phyloP scores from a whole-genome alignment of 352 stramenopile species.

The Phytophthora agathidicida region DNA sequence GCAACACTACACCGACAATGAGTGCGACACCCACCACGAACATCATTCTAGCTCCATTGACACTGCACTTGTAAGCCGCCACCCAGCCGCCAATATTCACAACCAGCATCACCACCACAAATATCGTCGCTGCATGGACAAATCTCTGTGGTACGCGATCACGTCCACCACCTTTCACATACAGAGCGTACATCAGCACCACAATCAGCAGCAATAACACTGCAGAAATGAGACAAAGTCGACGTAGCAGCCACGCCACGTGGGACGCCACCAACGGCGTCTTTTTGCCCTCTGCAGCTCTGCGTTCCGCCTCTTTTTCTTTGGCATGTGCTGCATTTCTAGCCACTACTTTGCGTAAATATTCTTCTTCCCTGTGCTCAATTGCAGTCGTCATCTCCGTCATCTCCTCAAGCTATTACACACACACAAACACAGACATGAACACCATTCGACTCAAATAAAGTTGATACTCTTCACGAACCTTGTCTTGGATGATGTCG shows the following conservation, averaged over 20 bases:
- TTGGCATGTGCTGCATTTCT: conserved; percentile 26
- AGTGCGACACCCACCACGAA: conserved; percentile 18
- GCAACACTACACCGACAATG: conserved; percentile 7
- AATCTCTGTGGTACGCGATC: conserved; percentile 7
- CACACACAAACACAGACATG: too few relatives aligned
- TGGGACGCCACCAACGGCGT: conserved; percentile 29
- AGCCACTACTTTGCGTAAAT: conserved; percentile 45
- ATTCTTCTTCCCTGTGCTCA: conserved; percentile 57
- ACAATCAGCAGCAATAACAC: conserved; percentile 23
- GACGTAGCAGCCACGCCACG: conserved; percentile 33
- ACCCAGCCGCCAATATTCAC: conserved; percentile 33
- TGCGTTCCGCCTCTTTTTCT: conserved; percentile 16
- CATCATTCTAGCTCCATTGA: conserved; percentile 19
- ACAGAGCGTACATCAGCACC: conserved; percentile 13
- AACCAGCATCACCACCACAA: conserved; percentile 1
- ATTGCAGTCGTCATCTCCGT: conserved; percentile 49
- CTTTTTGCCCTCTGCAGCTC: conserved; percentile 1
- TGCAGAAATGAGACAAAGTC: conserved; percentile 29
- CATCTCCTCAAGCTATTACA: conserved; percentile 56
- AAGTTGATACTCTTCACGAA: conserved; percentile 20
- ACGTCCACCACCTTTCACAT: not conserved
- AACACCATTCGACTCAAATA: not conserved
- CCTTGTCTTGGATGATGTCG: conserved; percentile 49
- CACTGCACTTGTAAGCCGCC: conserved; percentile 20
- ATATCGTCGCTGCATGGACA: not conserved